Conservation (phyloP, 2,329 filamentous ascomycete species). For the Xylaria digitata region DNA sequence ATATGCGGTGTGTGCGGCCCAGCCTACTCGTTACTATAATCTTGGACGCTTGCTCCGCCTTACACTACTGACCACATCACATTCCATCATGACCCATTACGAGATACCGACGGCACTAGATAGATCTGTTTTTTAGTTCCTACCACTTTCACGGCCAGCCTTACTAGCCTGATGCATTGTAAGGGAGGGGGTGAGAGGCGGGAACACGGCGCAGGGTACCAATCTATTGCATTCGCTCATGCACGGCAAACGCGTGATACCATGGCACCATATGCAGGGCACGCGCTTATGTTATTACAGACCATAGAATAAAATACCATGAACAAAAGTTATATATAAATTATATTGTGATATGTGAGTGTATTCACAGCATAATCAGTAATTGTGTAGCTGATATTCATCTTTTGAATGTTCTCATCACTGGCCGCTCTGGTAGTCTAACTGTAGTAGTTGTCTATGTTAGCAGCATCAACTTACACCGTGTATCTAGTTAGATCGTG, state of each 20-base stretch:
- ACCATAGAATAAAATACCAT: conserved; percentile 24
- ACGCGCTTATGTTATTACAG: conserved; percentile 6
- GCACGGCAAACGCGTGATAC: conserved; percentile 16
- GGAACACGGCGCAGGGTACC: conserved; percentile 18
- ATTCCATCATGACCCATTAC: conserved; percentile 34
- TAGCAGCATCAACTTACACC: background rate
- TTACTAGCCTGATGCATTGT: conserved; percentile 8
- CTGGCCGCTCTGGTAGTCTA: background rate
- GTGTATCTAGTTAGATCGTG: background rate
- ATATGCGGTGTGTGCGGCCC: background rate
- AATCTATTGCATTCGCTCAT: conserved; percentile 15
- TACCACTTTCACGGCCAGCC: background rate
- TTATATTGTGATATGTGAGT: conserved; percentile 2
- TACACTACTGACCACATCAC: conserved; percentile 7
- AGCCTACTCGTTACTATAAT: conserved; percentile 3
- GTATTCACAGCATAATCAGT: background rate
- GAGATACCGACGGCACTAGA: conserved; percentile 34
- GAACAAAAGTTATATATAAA: background rate
- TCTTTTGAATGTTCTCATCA: background rate
- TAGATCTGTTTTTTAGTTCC: conserved; percentile 36
- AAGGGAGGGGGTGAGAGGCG: background rate
- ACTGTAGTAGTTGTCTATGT: background rate
- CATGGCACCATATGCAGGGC: conserved; percentile 4
- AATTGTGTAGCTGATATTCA: background rate
- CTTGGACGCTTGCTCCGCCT: background rate